These are phyloP conservation scores for Spathaspora sp. DNA, from an alignment of 805 yeast genomes.

Conservation along the genomic window DNA sequence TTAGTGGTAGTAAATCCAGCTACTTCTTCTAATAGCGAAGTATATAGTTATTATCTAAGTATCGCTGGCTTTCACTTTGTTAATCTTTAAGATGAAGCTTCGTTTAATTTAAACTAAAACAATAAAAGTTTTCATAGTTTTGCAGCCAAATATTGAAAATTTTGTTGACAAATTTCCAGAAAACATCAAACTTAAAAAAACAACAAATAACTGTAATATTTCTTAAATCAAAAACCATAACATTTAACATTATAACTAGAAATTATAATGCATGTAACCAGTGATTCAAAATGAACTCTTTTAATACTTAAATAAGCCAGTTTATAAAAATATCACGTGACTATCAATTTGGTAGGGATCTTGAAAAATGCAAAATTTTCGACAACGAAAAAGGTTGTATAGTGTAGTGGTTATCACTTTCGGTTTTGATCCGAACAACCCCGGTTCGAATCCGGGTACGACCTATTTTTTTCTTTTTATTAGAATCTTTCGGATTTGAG, in stretches of 20 bases:
- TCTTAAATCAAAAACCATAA: background rate
- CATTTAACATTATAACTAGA: background rate
- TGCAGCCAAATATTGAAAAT: background rate
- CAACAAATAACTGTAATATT: background rate
- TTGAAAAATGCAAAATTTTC: background rate
- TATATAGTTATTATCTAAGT: too few relatives aligned
- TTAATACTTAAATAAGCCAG: too few relatives aligned
- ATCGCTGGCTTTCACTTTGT: too few relatives aligned
- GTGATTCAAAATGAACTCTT: too few relatives aligned
- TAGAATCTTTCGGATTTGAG: background rate
- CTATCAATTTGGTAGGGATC: background rate
- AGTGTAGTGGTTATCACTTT: conserved; percentile 81
- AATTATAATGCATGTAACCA: too few relatives aligned
- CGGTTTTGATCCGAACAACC: conserved; percentile 81
- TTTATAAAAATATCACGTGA: background rate
- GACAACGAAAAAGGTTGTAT: conserved; percentile 11
- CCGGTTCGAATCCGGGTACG: conserved; percentile 87
- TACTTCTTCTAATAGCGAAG: too few relatives aligned
- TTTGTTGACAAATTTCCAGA: background rate
- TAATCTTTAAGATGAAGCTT: too few relatives aligned
- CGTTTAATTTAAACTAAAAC: too few relatives aligned
- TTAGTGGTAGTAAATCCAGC: too few relatives aligned
- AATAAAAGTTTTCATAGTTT: background rate
- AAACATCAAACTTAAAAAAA: background rate
- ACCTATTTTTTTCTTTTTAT: conserved; percentile 16